Evolutionary conservation across 495 filamentous ascomycete genomes (phyloP).

Genomic region (Lasiosphaeria hispida): DNA sequence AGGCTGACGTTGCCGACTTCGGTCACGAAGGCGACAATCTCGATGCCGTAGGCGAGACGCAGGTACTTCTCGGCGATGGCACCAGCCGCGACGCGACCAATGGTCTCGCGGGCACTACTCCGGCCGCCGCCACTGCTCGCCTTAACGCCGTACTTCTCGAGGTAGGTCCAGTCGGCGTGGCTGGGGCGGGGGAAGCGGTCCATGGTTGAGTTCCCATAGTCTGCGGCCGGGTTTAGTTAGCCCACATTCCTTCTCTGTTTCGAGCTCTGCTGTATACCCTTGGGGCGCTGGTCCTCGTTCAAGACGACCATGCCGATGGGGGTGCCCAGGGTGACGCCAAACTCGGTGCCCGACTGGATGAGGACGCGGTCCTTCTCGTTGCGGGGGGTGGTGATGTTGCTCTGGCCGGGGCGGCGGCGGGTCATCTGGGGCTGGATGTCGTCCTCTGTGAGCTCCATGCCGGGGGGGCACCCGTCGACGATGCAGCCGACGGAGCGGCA

Average conservation of each 20-base stretch:
- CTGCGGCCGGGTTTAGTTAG: slow-evolving; percentile 31
- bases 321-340: slow-evolving; percentile 86
- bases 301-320: slow-evolving; percentile 84
- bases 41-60: slow-evolving; percentile 70
- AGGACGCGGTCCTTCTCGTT: slow-evolving; percentile 89
- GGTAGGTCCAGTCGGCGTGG: slow-evolving; percentile 96
- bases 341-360: slow-evolving; percentile 94
- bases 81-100: slow-evolving; percentile 90
- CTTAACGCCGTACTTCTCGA: slow-evolving; percentile 96
- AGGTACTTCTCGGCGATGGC: slow-evolving; percentile 95
- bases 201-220: slow-evolving; percentile 91
- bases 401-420: slow-evolving; percentile 86
- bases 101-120: slow-evolving; percentile 91
- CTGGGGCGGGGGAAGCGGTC: slow-evolving; percentile 86
- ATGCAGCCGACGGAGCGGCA: slow-evolving; percentile 89
- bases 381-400: slow-evolving; percentile 83
- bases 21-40: slow-evolving; percentile 88
- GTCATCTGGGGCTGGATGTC: slow-evolving; percentile 97
- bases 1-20: slow-evolving; percentile 82
- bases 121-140: slow-evolving; percentile 89
- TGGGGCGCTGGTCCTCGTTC: slow-evolving; percentile 91
- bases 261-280: no score
- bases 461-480: slow-evolving; percentile 84
- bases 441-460: slow-evolving; percentile 80
- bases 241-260: no score